These are phyloP conservation scores for Colletotrichum sp. DNA, from an alignment of 2,329 filamentous ascomycete species.

Conservation along the genomic window DNA sequence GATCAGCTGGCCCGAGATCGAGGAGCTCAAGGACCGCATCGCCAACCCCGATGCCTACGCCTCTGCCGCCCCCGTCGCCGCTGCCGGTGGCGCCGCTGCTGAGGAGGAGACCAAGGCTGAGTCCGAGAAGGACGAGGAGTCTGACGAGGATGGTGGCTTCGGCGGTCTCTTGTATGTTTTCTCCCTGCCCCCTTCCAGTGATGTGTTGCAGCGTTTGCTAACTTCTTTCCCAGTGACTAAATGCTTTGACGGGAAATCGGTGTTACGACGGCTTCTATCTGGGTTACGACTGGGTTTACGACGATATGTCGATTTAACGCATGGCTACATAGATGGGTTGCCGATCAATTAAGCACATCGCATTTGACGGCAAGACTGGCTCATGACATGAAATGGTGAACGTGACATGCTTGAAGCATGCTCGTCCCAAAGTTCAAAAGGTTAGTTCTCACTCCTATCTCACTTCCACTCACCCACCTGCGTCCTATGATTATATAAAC, in stretches of 20 bases:
- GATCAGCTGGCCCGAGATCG: constrained; percentile 92
- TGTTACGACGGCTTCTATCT: constrained; percentile 42
- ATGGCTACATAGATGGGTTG: constrained; percentile 54
- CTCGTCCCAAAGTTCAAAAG: constrained; percentile 31
- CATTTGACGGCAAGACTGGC: constrained; percentile 28
- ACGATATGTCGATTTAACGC: constrained; percentile 42
- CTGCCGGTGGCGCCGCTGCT: constrained; percentile 59
- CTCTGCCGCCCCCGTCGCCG: constrained; percentile 72
- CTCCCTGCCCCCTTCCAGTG: neutral
- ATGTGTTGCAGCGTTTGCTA: constrained; percentile 32
- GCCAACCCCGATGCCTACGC: constrained; percentile 98
- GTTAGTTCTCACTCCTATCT: constrained; percentile 44
- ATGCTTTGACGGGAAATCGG: constrained; percentile 48
- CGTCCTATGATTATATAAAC: constrained; percentile 62
- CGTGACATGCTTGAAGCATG: constrained; percentile 25
- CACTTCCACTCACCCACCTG: neutral
- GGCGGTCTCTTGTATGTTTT: constrained; percentile 76
- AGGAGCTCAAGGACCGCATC: constrained; percentile 99
- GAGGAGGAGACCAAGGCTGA: constrained; percentile 69
- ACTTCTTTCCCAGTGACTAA: constrained; percentile 56
- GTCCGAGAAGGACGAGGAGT: constrained; percentile 73
- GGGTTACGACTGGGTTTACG: constrained; percentile 50
- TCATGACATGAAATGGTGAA: constrained; percentile 23
- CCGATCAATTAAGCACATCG: constrained; percentile 42
- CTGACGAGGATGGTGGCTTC: constrained; percentile 73